phyloP scores from a whole-genome alignment of 2,329 filamentous ascomycete species.

The Cladophialophora bantiana region DNA sequence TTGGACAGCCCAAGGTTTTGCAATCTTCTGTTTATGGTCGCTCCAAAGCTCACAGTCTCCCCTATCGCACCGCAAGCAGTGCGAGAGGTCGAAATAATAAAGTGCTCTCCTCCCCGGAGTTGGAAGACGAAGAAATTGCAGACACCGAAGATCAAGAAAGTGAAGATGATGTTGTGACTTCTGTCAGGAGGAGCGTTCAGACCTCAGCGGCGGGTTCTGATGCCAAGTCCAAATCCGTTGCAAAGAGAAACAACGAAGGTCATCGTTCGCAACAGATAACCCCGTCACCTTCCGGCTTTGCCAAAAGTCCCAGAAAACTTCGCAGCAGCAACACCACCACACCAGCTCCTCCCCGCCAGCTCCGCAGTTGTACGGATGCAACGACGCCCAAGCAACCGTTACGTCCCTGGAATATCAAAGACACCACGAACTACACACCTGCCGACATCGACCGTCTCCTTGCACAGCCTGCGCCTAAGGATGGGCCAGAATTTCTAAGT shows the following conservation, averaged over 20 bases:
- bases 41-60: not conserved
- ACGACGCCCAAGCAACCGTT: not conserved
- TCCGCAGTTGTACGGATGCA: not conserved
- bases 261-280: not conserved
- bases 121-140: not conserved
- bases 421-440: conserved; percentile 1
- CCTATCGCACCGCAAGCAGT: no score
- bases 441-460: conserved; percentile 24
- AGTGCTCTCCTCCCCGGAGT: not conserved
- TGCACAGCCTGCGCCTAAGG: conserved; percentile 18
- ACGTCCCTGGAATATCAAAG: conserved; percentile 11
- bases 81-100: not conserved
- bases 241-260: not conserved
- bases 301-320: no score
- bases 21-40: not conserved
- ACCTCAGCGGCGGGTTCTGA: not conserved
- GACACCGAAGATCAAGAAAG: not conserved
- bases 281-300: no score
- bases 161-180: conserved; percentile 4
- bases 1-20: not conserved
- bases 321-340: not conserved
- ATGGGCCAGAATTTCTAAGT: conserved; percentile 29
- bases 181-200: conserved; percentile 9
- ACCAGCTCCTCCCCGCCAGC: not conserved
- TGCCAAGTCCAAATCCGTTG: not conserved